Conservation (phyloP, 305 asterid genomes). For the Rubia balearica region DNA sequence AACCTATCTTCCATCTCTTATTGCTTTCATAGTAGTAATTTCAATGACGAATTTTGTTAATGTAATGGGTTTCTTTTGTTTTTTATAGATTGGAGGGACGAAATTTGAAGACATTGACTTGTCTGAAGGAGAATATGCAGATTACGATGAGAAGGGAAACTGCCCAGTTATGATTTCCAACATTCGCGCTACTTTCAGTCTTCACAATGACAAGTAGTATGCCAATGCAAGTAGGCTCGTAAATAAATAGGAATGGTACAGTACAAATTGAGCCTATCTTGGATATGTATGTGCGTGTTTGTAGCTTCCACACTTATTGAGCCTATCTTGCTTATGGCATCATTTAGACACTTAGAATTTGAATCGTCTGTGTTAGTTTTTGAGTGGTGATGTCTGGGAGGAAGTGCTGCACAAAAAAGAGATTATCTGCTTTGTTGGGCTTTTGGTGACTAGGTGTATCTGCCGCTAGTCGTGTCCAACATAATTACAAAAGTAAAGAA, state of each 20-base stretch:
- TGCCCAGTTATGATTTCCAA: conserved; percentile 87
- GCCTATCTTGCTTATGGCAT: neutral
- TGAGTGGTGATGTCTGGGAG: neutral
- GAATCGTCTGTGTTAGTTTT: neutral
- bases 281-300: neutral
- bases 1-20: neutral
- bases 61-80: neutral
- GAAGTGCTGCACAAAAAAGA: neutral
- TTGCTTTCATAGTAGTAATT: neutral
- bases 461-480: too few species aligned
- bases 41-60: neutral
- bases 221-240: neutral
- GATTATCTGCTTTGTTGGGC: neutral
- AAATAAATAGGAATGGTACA: conserved; percentile 6
- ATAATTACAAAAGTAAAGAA: too few species aligned
- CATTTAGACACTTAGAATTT: neutral
- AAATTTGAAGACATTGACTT: conserved; percentile 61
- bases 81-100: conserved; percentile 59
- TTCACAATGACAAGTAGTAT: conserved; percentile 48
- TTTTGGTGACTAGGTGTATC: too few species aligned
- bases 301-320: neutral
- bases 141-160: conserved; percentile 88
- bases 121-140: conserved; percentile 65
- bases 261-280: too few species aligned
- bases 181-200: conserved; percentile 49